phyloP scores from a whole-genome alignment of 2,329 filamentous ascomycete genomes.

The Helicocarpus griseus region DNA sequence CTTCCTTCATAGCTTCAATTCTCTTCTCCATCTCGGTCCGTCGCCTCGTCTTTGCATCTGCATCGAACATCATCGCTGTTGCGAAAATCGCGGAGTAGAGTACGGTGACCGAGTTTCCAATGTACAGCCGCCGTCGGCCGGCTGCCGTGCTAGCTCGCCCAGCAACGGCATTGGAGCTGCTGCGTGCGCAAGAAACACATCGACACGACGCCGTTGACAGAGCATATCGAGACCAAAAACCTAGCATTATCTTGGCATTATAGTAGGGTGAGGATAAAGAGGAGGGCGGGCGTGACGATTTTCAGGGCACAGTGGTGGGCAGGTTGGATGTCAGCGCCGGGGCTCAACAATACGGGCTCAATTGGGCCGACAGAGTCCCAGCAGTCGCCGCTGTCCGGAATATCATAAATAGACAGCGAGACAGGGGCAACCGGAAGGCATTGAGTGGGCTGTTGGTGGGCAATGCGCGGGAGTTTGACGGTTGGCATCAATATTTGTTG shows the following conservation, averaged over 20 bases:
- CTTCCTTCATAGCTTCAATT: conserved; percentile 34
- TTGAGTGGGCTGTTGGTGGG: not conserved
- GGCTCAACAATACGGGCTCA: not conserved
- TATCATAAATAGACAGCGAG: not conserved
- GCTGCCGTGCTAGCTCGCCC: conserved; percentile 27
- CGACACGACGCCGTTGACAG: conserved; percentile 29
- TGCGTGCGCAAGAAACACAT: conserved; percentile 33
- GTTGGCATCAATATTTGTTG: not conserved
- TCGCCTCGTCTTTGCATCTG: conserved; percentile 29
- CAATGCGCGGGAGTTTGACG: not conserved
- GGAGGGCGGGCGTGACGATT: not conserved
- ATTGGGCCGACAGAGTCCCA: not conserved
- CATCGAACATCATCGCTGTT: conserved; percentile 32
- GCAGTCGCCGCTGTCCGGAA: not conserved
- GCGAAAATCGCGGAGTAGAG: conserved; percentile 37
- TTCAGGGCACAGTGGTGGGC: not conserved
- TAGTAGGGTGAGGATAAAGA: not conserved
- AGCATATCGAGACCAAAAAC: conserved; percentile 34
- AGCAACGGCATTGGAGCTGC: conserved; percentile 25
- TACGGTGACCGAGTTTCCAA: conserved; percentile 35
- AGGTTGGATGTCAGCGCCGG: too few relatives aligned
- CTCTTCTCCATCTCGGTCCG: conserved; percentile 33
- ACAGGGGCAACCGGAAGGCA: not conserved
- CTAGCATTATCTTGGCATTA: conserved; percentile 29
- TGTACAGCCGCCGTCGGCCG: conserved; percentile 28